These are phyloP conservation scores for Cladosporium colombiae DNA, from an alignment of 2,329 filamentous ascomycete genomes.

Conservation along the genomic window DNA sequence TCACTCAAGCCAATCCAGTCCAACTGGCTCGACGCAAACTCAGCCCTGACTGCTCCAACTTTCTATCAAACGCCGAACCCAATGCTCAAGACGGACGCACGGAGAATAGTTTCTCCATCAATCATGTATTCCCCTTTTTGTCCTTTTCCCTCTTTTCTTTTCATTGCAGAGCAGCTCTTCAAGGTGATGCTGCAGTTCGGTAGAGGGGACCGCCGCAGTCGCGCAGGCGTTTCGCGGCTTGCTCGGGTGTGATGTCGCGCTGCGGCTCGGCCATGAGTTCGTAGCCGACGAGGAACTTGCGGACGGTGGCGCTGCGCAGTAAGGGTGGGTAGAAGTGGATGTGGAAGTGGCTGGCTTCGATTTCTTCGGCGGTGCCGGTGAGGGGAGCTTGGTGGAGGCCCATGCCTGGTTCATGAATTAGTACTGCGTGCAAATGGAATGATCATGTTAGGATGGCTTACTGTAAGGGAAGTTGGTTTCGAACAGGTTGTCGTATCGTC, in stretches of 20 bases:
- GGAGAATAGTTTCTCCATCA: not conserved
- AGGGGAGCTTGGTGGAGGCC: slow-evolving; percentile 95
- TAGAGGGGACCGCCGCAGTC: slow-evolving; percentile 81
- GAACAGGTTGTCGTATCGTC: slow-evolving; percentile 94
- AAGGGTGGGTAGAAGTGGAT: slow-evolving; percentile 98
- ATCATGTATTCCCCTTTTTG: not conserved
- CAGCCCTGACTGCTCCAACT: not conserved
- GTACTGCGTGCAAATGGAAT: not conserved
- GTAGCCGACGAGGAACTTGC: slow-evolving; percentile 95
- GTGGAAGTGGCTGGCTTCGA: slow-evolving; percentile 87
- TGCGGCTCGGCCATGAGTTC: slow-evolving; percentile 98
- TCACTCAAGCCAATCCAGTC: not conserved
- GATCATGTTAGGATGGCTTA: slow-evolving; percentile 41
- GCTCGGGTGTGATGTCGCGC: slow-evolving; percentile 94
- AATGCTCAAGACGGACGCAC: not conserved
- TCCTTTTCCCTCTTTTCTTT: not conserved
- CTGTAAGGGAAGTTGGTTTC: slow-evolving; percentile 96
- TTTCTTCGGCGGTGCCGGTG: slow-evolving; percentile 75
- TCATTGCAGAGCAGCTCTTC: not conserved
- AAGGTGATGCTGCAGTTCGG: slow-evolving; percentile 49
- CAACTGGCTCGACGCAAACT: not conserved
- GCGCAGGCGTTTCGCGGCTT: slow-evolving; percentile 77
- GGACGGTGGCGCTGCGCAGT: slow-evolving; percentile 85
- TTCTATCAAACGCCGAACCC: not conserved
- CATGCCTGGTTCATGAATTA: slow-evolving; percentile 60